These are phyloP conservation scores for Russula compacta DNA, from an alignment of 768 basidiomycete species.

Conservation along the genomic window DNA sequence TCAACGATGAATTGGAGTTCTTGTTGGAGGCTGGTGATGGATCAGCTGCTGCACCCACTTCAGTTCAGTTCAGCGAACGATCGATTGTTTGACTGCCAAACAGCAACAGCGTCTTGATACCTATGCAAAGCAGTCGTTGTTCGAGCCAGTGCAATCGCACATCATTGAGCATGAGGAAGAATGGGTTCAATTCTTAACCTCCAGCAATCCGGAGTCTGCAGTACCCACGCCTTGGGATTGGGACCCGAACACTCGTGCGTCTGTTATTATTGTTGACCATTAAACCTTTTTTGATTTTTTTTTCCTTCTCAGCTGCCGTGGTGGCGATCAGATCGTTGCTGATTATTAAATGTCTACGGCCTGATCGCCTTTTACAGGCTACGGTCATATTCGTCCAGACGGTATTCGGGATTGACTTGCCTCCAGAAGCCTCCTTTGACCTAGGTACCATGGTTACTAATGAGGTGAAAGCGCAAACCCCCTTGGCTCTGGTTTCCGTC, in stretches of 20 bases:
- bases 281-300: conserved; percentile 16
- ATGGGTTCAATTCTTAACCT: conserved; percentile 67
- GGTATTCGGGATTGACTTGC: conserved; percentile 77
- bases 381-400: conserved; percentile 63
- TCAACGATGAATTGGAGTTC: conserved; percentile 83
- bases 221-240: conserved; percentile 80
- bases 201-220: conserved; percentile 52
- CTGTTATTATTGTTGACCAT: not conserved
- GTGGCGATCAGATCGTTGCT: conserved; percentile 69
- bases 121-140: conserved; percentile 64
- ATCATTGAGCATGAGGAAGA: conserved; percentile 50
- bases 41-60: conserved; percentile 31
- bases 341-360: conserved; percentile 84
- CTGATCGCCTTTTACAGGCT: conserved; percentile 83
- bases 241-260: conserved; percentile 70
- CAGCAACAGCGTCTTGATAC: conserved; percentile 59
- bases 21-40: conserved; percentile 82
- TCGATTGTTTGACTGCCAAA: conserved; percentile 51
- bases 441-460: conserved; percentile 67
- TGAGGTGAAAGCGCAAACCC: conserved; percentile 73
- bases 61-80: conserved; percentile 31
- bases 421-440: conserved; percentile 63
- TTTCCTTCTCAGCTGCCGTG: conserved; percentile 51
- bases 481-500: conserved; percentile 86
- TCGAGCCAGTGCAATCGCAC: conserved; percentile 65